Base-by-base conservation (phyloP, 2,329 filamentous ascomycete genomes). In the Fusarium sp. region DNA sequence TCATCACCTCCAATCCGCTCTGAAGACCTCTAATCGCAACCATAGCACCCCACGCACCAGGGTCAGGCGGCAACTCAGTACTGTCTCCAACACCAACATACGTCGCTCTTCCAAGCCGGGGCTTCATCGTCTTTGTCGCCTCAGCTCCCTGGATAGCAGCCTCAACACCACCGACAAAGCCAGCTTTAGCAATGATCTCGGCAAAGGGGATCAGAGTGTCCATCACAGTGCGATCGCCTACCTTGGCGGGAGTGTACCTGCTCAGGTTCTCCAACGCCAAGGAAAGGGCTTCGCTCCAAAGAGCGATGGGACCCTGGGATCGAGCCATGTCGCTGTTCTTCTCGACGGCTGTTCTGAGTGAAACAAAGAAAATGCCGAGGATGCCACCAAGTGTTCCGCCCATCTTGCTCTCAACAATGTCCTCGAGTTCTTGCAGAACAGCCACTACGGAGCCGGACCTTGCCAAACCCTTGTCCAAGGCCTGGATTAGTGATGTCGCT, bases 1-100 rank as follows among this genome's bases (percentile, higher is more conserved):
- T 65, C 22, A 15, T 60, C 25, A 63, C 64, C 45, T 66, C 64
- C n/a, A 66, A 37, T 12, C 64, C 64, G 3, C 43, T 66, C n/a
- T 66, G 65, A 4, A 66, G 58, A 4, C 65, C 65, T 9, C 58
- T 59, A 50, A 88, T 85, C 2, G 84, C 87, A 17, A 89, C 87
- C 87, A 90, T 90, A 27, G 92, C 87, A n/a, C 91, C 92, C 85
- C 91, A 91, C 6, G 92, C 92, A 33, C 92, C 92, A 0, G 92
- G 92, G 80, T 94, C 92, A 4, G 92, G 91, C 6, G 92, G 90
- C 64, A 88, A 71, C 52, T 86, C 86, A 62, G 82, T 82, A 63
- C 84, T 86, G 68, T 88, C 85, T 65, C 85, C 88, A 50, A 87
- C 87, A 2, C 88, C 91, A 4, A 94, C 89, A 76, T 94, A 94